Evolutionary conservation across 805 yeast species (phyloP).

Genomic region (Pachysolen tannophilus): DNA sequence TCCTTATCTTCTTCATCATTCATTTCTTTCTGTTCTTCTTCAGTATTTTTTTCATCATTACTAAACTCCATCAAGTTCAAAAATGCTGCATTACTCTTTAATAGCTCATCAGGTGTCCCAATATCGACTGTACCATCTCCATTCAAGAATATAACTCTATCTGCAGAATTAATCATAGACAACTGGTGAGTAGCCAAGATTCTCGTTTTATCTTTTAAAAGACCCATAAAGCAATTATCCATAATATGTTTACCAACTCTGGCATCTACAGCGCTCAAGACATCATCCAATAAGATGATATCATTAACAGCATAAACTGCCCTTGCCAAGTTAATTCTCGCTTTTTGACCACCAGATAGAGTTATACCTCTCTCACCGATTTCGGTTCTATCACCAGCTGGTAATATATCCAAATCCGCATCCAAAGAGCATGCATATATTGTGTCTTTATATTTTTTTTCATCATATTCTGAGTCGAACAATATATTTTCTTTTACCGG

Average conservation of each 20-base stretch:
- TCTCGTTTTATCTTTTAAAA: conserved; percentile 53
- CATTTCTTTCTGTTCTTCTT: conserved; percentile 19
- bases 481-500: conserved; percentile 42
- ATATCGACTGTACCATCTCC: conserved; percentile 53
- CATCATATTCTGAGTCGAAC: conserved; percentile 40
- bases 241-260: conserved; percentile 55
- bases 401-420: conserved; percentile 38
- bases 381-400: conserved; percentile 45
- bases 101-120: conserved; percentile 54
- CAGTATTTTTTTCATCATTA: conserved; percentile 18
- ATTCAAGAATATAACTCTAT: conserved; percentile 58
- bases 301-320: conserved; percentile 60
- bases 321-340: conserved; percentile 57
- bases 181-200: conserved; percentile 81
- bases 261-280: conserved; percentile 66
- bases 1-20: conserved; percentile 15
- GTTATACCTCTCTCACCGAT: conserved; percentile 59
- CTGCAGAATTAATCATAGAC: conserved; percentile 61
- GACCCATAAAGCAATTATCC: conserved; percentile 53
- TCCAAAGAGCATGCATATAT: conserved; percentile 40
- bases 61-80: conserved; percentile 31
- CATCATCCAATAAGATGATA: conserved; percentile 54
- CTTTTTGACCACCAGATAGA: conserved; percentile 57
- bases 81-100: conserved; percentile 27
- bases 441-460: conserved; percentile 31